Evolutionary conservation across 257 asterid genomes (phyloP), one percentile per base, ranked within the genome.

Genomic region (Nicotiana otophora): DNA sequence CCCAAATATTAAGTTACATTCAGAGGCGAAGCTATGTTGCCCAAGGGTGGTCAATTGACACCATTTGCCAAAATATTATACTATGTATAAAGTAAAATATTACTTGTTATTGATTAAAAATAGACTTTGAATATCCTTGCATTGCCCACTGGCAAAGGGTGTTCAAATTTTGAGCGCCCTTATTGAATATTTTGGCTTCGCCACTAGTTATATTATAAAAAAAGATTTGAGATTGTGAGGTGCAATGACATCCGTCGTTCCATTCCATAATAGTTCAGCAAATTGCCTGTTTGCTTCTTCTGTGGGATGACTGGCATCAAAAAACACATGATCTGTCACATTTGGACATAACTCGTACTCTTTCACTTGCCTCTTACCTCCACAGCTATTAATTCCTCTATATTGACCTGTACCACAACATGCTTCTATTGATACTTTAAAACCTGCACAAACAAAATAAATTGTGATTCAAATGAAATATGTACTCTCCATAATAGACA

Each of bases 341-440:
- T 90, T 83, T 10, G 85, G 68, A 63, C 93, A 92, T 31, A 89
- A 76, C 54, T 86, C 84, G 20, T 48, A 90, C 15, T 89, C 89
- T 82, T 85, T 84, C 5, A 84, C 86, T 11, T 6, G 46, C 78
- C 93, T 85, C 83, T 83, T 89, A 3, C 92, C 92, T 67, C 96
- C 94, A 54, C 94, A 92, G 28, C 89, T 90, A 83, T 68, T 68
- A 8, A 64, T 26, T 28, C 92, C 96, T 51, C 86, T 82, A 10
- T 66, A 87, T 28, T 79, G 87, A 79, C 96, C 96, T 1, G 84
- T 83, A 1, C 96, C 92, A 63, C 93, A 92, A 63, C 96, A 66
- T 31, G 74, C 48, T 66, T 66, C 74, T 66, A 3, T 66, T 31
- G 51, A 66, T 16, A 66, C 48, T 6, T 66, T 66, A 31, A 66